These are phyloP conservation scores for Paecilomyces sp. DNA, from an alignment of 2,329 filamentous ascomycete genomes.

Conservation along the genomic window DNA sequence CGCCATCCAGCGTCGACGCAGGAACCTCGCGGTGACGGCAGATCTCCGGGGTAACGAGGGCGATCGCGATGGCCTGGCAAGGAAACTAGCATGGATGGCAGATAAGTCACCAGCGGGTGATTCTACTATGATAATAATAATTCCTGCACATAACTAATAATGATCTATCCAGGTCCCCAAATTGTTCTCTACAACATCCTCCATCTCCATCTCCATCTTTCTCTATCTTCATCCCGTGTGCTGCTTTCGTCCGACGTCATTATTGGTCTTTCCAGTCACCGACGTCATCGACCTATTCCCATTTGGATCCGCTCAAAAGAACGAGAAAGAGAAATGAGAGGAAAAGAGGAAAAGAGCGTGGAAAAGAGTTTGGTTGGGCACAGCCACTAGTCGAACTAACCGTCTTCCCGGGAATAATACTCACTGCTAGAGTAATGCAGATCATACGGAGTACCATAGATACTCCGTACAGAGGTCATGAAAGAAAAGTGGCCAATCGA, in stretches of 20 bases:
- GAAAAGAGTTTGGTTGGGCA: no score
- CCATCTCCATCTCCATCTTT: background rate
- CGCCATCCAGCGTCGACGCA: background rate
- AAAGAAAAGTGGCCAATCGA: background rate
- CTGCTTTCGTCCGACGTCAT: background rate
- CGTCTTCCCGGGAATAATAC: no score
- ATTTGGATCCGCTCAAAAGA: background rate
- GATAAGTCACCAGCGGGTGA: background rate
- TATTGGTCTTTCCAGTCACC: slow-evolving; percentile 1
- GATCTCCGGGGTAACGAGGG: background rate
- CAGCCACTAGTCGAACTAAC: no score
- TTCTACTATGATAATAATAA: no score
- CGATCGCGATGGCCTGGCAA: background rate
- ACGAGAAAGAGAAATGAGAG: background rate
- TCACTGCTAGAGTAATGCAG: no score
- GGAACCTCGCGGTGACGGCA: background rate
- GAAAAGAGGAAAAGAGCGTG: background rate
- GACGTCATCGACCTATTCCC: slow-evolving; percentile 7
- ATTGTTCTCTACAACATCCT: background rate
- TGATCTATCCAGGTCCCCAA: background rate
- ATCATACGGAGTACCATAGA: background rate
- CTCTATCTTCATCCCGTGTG: background rate
- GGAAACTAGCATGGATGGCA: background rate
- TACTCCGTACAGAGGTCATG: background rate
- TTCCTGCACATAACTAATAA: background rate